Percentiles rank a stretch among this genome's conserved stretches.
Evolutionary conservation across 805 yeast species (phyloP).

Genomic region (Candida pseudoglaebosa): DNA sequence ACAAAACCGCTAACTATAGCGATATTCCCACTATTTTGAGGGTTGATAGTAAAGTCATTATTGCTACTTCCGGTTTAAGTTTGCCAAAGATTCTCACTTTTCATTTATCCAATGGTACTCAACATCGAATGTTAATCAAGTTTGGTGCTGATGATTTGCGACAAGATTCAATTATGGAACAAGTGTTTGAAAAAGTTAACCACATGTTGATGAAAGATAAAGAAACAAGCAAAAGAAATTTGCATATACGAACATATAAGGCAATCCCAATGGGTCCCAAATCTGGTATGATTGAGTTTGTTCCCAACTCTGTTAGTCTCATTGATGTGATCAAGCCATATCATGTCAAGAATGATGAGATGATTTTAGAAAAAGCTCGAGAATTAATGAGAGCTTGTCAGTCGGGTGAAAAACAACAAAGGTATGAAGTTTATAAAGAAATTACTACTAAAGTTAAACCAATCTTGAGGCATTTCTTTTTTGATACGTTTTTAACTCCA

Average conservation of each 20-base stretch:
- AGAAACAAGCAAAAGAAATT: constrained; percentile 51
- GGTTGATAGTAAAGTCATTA: constrained; percentile 43
- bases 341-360: constrained; percentile 44
- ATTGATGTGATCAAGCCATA: constrained; percentile 62
- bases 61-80: constrained; percentile 84
- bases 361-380: constrained; percentile 58
- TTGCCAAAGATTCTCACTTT: constrained; percentile 75
- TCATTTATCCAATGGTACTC: constrained; percentile 52
- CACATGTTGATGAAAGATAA: constrained; percentile 52
- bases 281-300: constrained; percentile 89
- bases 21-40: constrained; percentile 43
- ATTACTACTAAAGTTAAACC: constrained; percentile 58
- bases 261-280: constrained; percentile 87
- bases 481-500: constrained; percentile 60
- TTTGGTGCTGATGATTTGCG: constrained; percentile 88
- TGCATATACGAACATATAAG: constrained; percentile 76
- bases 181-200: constrained; percentile 87
- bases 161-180: constrained; percentile 97
- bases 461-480: constrained; percentile 65
- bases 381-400: constrained; percentile 58
- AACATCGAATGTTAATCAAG: constrained; percentile 63
- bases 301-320: constrained; percentile 67
- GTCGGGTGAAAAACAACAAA: constrained; percentile 35
- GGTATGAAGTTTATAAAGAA: constrained; percentile 43
- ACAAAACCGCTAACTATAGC: constrained; percentile 41